Evolutionary conservation across 2,329 filamentous ascomycete species (phyloP), one percentile per base, ranked within the genome.

Genomic region (Fusarium temperatum): DNA sequence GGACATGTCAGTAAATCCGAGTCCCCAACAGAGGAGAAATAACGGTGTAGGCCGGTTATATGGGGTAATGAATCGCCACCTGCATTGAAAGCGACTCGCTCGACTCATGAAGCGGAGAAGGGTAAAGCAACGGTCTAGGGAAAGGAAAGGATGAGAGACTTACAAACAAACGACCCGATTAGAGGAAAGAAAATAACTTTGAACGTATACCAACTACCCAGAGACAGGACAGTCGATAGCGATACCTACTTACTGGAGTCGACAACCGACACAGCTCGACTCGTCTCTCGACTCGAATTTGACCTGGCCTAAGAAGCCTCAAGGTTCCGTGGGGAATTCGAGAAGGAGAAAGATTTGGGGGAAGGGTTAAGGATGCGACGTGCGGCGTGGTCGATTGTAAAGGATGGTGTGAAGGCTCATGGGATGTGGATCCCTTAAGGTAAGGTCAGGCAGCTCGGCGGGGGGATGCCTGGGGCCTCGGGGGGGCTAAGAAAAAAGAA

Each of bases 41-140:
- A 64, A 70, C 62, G 55, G 58, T 64, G 63, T 59, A 69, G 64
- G 55, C 73, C 67, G 77, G 76, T 78, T 70, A 68, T 57, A 68
- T 66, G 55, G 66, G 66, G 47, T 58, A 61, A 80, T 80, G 82
- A 78, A 81, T 82, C 80, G 78, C 75, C 77, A 78, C 75, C 78
- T 78, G 73, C 51, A 61, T 50, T 48, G 59, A 73, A 28, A 56
- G 30, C 55, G 39, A 36, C 55, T 47, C 30, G 41, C 55, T 71
- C 70, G 61, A 71, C 66, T 74, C 70, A 64, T 70, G 65, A 51
- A 66, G 51, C 68, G 57, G 55, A 56, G 57, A 68, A 67, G 39
- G 53, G 42, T 41, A 38, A 51, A 48, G 39, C 55, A 48, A 58
- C 30, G 41, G 55, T 48, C 55, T 36, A 48, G 30, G 30, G 32